A percentile compares a stretch with the other conserved stretches of the same genome.
phyloP scores from a whole-genome alignment of 2,329 filamentous ascomycete species.

The Blumeria graminis region DNA sequence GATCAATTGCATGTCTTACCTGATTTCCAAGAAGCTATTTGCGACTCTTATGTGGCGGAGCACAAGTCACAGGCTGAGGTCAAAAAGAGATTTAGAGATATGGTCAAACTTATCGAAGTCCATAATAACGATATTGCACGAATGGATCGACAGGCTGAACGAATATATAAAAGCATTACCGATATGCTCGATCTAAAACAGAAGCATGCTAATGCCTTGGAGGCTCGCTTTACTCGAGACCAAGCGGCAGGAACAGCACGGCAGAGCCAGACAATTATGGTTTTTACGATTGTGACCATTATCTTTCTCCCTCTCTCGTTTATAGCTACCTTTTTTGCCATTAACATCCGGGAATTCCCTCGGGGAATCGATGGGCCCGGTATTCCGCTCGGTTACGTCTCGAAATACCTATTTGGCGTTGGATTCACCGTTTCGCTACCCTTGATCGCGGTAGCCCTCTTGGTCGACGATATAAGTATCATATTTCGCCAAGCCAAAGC shows the following conservation, averaged over 20 bases:
- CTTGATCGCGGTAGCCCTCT: conserved; percentile 9
- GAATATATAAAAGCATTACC: conserved; percentile 44
- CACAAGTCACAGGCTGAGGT: conserved; percentile 7
- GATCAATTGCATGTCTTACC: conserved; percentile 13
- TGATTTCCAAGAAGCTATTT: conserved; percentile 8
- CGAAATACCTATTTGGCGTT: conserved; percentile 13
- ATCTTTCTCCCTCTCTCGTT: conserved; percentile 14
- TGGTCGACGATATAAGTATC: conserved; percentile 8
- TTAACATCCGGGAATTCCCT: conserved; percentile 10
- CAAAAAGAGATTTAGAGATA: conserved; percentile 8
- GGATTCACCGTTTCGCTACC: conserved; percentile 10
- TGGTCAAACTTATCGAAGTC: conserved; percentile 7
- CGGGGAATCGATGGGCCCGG: conserved; percentile 2
- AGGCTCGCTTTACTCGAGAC: conserved; percentile 11
- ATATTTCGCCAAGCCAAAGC: conserved; percentile 1
- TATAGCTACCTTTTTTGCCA: conserved; percentile 11
- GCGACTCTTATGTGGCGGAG: conserved; percentile 9
- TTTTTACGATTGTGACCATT: conserved; percentile 16
- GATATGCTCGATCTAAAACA: conserved; percentile 27
- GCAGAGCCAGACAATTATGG: conserved; percentile 15
- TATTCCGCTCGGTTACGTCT: conserved; percentile 8
- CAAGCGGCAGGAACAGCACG: conserved; percentile 10
- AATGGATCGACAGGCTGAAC: conserved; percentile 60
- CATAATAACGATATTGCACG: conserved; percentile 24
- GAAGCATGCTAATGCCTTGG: conserved; percentile 13